Percentiles rank a stretch among this genome's conserved stretches.
These are phyloP conservation scores for Penicillium chermesinum DNA, from an alignment of 495 filamentous ascomycete genomes.

Conservation along the genomic window DNA sequence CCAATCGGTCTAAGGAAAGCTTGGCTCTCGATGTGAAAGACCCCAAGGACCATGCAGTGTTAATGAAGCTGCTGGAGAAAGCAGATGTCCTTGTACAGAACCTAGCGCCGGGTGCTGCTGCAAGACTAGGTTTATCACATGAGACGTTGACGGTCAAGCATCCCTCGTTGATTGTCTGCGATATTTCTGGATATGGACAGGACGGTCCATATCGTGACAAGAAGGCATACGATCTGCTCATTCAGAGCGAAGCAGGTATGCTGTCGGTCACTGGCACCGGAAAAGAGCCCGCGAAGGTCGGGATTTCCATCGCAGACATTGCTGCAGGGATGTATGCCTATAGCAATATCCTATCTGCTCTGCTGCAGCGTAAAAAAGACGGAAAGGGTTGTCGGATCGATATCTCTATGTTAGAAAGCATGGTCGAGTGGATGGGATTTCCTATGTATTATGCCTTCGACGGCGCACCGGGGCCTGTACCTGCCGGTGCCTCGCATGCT, in stretches of 20 bases:
- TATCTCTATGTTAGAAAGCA: conserved; percentile 50
- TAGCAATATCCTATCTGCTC: conserved; percentile 44
- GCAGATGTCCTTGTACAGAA: conserved; percentile 51
- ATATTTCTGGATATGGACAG: conserved; percentile 49
- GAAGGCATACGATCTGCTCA: conserved; percentile 53
- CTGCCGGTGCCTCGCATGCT: conserved; percentile 45
- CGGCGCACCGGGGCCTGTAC: conserved; percentile 31
- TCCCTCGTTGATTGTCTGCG: conserved; percentile 46
- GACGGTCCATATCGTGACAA: conserved; percentile 48
- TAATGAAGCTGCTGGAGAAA: conserved; percentile 40
- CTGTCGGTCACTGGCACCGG: conserved; percentile 46
- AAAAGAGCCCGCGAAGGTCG: conserved; percentile 44
- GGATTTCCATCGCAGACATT: conserved; percentile 50
- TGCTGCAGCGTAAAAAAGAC: conserved; percentile 41
- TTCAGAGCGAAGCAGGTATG: conserved; percentile 50
- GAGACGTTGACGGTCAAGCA: conserved; percentile 34
- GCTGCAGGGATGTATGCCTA: conserved; percentile 48
- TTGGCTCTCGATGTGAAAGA: conserved; percentile 45
- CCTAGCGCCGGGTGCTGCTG: conserved; percentile 44
- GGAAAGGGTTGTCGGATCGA: conserved; percentile 42
- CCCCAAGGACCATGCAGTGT: conserved; percentile 30
- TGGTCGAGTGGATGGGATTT: conserved; percentile 54
- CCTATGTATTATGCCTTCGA: conserved; percentile 49
- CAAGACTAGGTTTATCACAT: conserved; percentile 43
- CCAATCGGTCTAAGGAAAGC: conserved; percentile 49